Base-by-base conservation (phyloP, 768 basidiomycete genomes). In the Trametopsis cervina region DNA sequence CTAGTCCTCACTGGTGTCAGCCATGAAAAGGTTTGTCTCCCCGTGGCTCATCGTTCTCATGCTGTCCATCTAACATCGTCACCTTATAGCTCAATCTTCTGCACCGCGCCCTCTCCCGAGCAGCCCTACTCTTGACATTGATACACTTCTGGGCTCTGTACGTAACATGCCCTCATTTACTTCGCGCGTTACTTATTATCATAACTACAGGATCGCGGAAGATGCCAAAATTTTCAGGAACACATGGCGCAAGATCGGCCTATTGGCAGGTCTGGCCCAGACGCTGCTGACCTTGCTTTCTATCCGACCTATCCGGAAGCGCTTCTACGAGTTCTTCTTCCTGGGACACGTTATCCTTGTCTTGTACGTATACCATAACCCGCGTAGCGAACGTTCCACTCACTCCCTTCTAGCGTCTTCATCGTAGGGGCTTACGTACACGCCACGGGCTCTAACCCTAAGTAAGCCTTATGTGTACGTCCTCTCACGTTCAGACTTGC, bases 1-100 rank as follows among this genome's bases (percentile, higher is more conserved):
- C n/a, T 44, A 77, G 76, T 68, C 56, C 44, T 80, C 43, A 80
- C 76, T 9, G 78, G 79, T 2, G 62, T 81, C 27, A 63, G 73
- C 7, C 77, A 80, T 49, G 79, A 81, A 56, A 75, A 72, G 56
- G 58, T 56, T 40, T n/a, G 15, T 17, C 18, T 15, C 24, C n/a
- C 18, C 4, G 18, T 42, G 29, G 29, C 29, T 7, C 9, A 21
- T 39, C 4, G 29, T 36, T 35, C 18, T 24, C 18, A n/a, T 17
- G 17, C 37, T 23, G 4, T 45, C 21, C 39, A 12, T 17, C 26
- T 33, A 11, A 42, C 15, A 11, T 43, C 18, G 21, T 46, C 5
- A 26, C 20, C 26, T 39, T 40, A 33, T n/a, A 56, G 63, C 59
- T 76, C 17, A 74, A 74, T 40, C 61, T 74, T 22, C 63, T 76